phyloP scores from a whole-genome alignment of 2,329 filamentous ascomycete genomes.

The Raffaelea deltoideospora region DNA sequence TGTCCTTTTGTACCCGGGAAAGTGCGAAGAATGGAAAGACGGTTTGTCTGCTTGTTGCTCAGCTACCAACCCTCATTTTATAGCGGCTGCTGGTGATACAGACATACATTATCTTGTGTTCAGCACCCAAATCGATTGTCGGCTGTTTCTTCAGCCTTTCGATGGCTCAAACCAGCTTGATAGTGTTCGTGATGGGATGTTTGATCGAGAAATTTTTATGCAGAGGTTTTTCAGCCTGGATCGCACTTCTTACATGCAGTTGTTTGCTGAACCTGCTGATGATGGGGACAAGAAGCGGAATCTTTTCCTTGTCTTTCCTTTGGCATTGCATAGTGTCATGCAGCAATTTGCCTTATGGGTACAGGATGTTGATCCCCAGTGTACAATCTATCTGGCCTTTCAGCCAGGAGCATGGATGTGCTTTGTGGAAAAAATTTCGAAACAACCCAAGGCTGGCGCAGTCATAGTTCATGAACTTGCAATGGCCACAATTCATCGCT shows the following conservation, averaged over 20 bases:
- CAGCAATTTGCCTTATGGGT: conserved; percentile 30
- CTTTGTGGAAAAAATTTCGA: conserved; percentile 19
- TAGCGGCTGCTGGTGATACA: too few species aligned
- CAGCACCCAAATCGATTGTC: conserved; percentile 12
- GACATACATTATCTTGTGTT: conserved; percentile 25
- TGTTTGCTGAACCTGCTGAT: conserved; percentile 2
- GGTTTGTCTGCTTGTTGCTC: too few species aligned
- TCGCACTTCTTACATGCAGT: conserved; percentile 14
- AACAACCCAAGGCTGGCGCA: conserved; percentile 12
- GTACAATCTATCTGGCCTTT: conserved; percentile 25
- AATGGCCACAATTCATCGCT: conserved; percentile 20
- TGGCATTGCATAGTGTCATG: conserved; percentile 17
- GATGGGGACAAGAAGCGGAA: conserved; percentile 13
- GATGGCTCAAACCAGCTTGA: not conserved
- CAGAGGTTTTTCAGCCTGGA: conserved; percentile 14
- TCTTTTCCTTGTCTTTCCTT: conserved; percentile 36
- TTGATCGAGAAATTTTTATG: conserved; percentile 11
- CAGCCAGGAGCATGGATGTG: conserved; percentile 29
- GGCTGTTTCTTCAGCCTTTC: conserved; percentile 7
- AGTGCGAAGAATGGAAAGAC: conserved; percentile 19
- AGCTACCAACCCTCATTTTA: too few species aligned
- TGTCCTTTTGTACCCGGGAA: conserved; percentile 24
- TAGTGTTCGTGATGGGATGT: not conserved
- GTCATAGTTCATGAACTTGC: conserved; percentile 32
- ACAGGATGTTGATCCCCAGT: conserved; percentile 20